phyloP scores from a whole-genome alignment of 768 basidiomycete genomes.

The Tylopilus vinaceipallidus region DNA sequence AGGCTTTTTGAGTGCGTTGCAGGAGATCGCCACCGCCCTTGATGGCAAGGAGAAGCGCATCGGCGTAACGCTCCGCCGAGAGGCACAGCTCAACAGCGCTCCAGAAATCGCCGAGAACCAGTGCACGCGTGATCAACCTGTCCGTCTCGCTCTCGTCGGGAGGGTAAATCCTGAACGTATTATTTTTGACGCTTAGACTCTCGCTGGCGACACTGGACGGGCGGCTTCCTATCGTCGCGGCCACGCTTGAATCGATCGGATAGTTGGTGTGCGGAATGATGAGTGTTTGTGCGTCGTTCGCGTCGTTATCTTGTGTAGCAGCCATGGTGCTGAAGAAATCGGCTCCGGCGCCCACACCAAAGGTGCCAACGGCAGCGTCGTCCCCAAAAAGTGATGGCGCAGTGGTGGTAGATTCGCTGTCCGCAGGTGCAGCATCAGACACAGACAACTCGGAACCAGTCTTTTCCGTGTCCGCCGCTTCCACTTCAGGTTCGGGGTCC shows the following conservation, averaged over 20 bases:
- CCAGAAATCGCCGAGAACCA: conserved; percentile 94
- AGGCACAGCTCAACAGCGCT: conserved; percentile 91
- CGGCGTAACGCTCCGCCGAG: conserved; percentile 85
- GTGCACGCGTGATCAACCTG: conserved; percentile 83
- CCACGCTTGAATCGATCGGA: conserved; percentile 83
- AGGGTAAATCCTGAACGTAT: conserved; percentile 90
- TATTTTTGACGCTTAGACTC: conserved; percentile 54
- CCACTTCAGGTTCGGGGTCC: conserved; percentile 49
- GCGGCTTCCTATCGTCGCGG: conserved; percentile 91
- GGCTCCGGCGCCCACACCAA: conserved; percentile 51
- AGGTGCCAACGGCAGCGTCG: conserved; percentile 57
- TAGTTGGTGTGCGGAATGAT: conserved; percentile 79
- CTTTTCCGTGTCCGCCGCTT: conserved; percentile 33
- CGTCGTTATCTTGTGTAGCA: conserved; percentile 43
- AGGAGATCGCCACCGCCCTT: conserved; percentile 88
- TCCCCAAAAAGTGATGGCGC: conserved; percentile 88
- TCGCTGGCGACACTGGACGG: conserved; percentile 72
- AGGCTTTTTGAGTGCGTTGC: conserved; percentile 85
- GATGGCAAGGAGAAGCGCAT: conserved; percentile 91
- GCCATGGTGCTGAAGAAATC: conserved; percentile 91
- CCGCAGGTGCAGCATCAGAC: conserved; percentile 64
- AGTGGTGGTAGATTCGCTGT: conserved; percentile 80
- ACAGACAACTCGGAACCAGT: conserved; percentile 67
- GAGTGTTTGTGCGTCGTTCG: conserved; percentile 37
- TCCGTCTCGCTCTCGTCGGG: conserved; percentile 84